A percentile compares a stretch with the other conserved stretches of the same genome.
Conservation (phyloP, 1,139 yeast species). For the Zygosaccharomyces sapae region DNA sequence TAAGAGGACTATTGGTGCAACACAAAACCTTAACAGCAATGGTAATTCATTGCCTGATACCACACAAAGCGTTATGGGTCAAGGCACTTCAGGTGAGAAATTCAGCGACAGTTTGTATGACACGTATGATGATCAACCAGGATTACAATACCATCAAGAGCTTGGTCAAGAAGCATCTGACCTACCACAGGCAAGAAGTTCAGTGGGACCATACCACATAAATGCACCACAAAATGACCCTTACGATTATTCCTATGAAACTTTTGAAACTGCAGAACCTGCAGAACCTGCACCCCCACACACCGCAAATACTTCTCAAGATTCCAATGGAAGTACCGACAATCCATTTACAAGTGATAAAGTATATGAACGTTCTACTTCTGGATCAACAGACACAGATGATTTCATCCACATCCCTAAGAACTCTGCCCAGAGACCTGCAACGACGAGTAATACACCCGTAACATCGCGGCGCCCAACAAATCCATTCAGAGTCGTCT, state of each 20-base stretch:
- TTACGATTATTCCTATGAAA: slow-evolving; percentile 2
- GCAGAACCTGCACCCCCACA: slow-evolving; percentile 1
- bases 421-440: slow-evolving; percentile 9
- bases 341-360: slow-evolving; percentile 6
- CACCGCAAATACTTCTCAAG: slow-evolving; percentile 14
- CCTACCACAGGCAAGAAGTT: neutral
- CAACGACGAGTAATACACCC: slow-evolving; percentile 8
- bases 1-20: neutral
- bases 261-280: neutral
- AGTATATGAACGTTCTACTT: neutral
- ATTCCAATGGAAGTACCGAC: slow-evolving; percentile 7
- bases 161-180: neutral
- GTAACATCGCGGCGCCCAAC: slow-evolving; percentile 17
- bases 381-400: slow-evolving; percentile 8
- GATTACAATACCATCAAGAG: neutral
- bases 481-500: slow-evolving; percentile 35
- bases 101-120: slow-evolving; percentile 2
- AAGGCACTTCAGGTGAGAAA: neutral
- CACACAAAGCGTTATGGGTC: neutral
- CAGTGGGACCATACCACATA: neutral
- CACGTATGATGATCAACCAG: slow-evolving; percentile 1
- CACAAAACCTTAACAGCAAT: neutral
- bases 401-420: slow-evolving; percentile 16
- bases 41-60: neutral
- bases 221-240: neutral